phyloP scores from a whole-genome alignment of 1,139 yeast genomes.

The Blastobotrys malaysiensis region DNA sequence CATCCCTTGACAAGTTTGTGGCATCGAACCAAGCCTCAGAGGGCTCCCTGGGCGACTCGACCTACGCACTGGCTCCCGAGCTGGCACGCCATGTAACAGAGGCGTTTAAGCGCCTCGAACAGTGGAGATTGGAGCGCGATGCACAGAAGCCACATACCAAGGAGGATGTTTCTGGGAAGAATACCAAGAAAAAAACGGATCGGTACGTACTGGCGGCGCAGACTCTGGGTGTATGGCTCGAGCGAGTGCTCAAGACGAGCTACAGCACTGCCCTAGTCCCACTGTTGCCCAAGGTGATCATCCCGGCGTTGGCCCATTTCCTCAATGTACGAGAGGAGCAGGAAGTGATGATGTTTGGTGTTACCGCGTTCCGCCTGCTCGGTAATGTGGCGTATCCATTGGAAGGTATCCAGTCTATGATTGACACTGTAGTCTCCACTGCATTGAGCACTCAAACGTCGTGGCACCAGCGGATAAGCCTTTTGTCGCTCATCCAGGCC shows the following conservation, averaged over 20 bases:
- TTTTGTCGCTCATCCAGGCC: slow-evolving; percentile 67
- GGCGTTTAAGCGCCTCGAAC: slow-evolving; percentile 43
- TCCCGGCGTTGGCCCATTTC: slow-evolving; percentile 67
- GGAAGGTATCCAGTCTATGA: slow-evolving; percentile 41
- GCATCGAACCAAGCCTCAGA: slow-evolving; percentile 32
- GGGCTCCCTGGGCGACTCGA: slow-evolving; percentile 34
- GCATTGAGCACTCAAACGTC: slow-evolving; percentile 37
- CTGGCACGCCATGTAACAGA: slow-evolving; percentile 31
- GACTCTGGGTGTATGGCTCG: slow-evolving; percentile 28
- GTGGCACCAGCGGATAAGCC: slow-evolving; percentile 63
- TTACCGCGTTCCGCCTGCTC: slow-evolving; percentile 46
- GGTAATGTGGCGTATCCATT: slow-evolving; percentile 55
- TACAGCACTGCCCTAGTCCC: slow-evolving; percentile 28
- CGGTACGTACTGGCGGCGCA: slow-evolving; percentile 36
- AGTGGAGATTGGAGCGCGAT: slow-evolving; percentile 36
- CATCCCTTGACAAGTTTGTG: slow-evolving; percentile 43
- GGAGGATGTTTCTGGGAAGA: slow-evolving; percentile 22
- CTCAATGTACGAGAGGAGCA: slow-evolving; percentile 75
- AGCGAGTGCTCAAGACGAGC: slow-evolving; percentile 20
- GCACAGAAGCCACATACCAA: slow-evolving; percentile 20
- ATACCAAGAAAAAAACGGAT: slow-evolving; percentile 27
- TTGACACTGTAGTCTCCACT: slow-evolving; percentile 47
- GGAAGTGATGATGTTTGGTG: slow-evolving; percentile 59
- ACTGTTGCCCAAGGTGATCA: slow-evolving; percentile 40
- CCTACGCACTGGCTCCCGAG: slow-evolving; percentile 27